Evolutionary conservation across 2,329 filamentous ascomycete species (phyloP).

Genomic region (Stagonosporopsis rhizophila): DNA sequence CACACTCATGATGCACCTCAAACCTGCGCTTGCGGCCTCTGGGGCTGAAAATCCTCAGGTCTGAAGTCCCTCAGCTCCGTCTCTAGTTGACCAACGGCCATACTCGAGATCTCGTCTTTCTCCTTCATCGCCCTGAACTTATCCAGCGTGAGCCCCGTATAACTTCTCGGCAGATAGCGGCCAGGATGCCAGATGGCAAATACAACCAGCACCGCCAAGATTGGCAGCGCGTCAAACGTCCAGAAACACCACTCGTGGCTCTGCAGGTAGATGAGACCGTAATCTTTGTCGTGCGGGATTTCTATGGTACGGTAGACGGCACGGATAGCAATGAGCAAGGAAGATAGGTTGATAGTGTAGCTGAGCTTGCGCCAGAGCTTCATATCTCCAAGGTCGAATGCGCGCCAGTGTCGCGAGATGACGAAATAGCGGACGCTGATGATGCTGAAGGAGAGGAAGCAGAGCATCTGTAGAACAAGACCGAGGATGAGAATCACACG

Average conservation of each 20-base stretch:
- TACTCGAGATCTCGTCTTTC: conserved; percentile 42
- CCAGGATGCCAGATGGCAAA: conserved; percentile 61
- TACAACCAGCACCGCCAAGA: conserved; percentile 56
- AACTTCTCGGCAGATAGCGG: conserved; percentile 40
- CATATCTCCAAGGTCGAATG: conserved; percentile 45
- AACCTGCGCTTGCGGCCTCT: conserved; percentile 1
- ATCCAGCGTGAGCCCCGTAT: conserved; percentile 39
- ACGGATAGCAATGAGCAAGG: conserved; percentile 51
- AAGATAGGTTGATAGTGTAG: conserved; percentile 46
- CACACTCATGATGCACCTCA: neutral
- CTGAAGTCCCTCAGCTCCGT: conserved; percentile 28
- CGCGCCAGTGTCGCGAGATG: conserved; percentile 40
- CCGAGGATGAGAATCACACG: conserved; percentile 54
- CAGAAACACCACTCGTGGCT: conserved; percentile 62
- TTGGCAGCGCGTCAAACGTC: conserved; percentile 59
- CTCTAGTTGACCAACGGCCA: conserved; percentile 13
- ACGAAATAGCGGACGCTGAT: conserved; percentile 46
- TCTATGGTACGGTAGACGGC: conserved; percentile 63
- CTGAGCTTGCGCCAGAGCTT: conserved; percentile 45
- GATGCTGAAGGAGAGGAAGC: conserved; percentile 60
- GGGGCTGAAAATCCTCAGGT: conserved; percentile 34
- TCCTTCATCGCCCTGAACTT: conserved; percentile 41
- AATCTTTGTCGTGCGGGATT: conserved; percentile 56
- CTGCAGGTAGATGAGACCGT: conserved; percentile 59
- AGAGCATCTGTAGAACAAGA: conserved; percentile 58